Base-by-base conservation (phyloP, 257 asterid genomes). In the Solanum megistacrolobum region DNA sequence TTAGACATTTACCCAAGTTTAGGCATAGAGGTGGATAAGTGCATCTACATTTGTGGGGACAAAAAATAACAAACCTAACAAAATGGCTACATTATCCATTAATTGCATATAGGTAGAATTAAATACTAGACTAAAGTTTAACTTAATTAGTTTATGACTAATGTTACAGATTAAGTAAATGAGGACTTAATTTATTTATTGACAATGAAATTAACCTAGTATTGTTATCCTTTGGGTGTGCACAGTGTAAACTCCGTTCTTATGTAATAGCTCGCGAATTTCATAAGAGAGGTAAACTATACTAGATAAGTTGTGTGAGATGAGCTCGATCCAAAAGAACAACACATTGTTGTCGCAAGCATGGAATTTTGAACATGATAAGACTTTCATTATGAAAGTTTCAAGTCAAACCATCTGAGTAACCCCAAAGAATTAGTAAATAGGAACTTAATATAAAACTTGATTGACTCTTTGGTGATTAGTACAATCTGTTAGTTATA, bases 41-140 rank as follows among this genome's bases (percentile, higher is more conserved):
- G 65, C 84, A 58, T 79, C 18, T 43, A 79, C 4, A 79, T 79
- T 29, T 81, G 66, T 79, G 66, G 36, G 84, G 38, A 79, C 85
- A 14, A 27, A 41, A 76, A 39, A 78, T 79, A 46, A 81, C 68
- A 46, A 81, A 46, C 68, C 85, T 81, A 81, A 81, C 69, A 29
- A 81, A 81, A 79, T 16, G 38, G 41, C 34, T 46, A 81, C 39
- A 43, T 81, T 81, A 81, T 78, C 84, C 83, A 36, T 7, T 75
- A 73, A 36, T 5, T 39, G 34, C 11, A 74, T 21, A 35, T n/a
- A 12, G 32, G n/a, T 78, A 78, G n/a, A 78, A 41, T 78, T 78
- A 78, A 78, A 25, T 39, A 52, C 62, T 66, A 25, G 3, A 62
- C 31, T 13, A 11, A 66, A 66, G 73, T 1, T 66, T 25, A 6